Conservation (phyloP, 345 rosid genomes). For the Populus ilicifolia region DNA sequence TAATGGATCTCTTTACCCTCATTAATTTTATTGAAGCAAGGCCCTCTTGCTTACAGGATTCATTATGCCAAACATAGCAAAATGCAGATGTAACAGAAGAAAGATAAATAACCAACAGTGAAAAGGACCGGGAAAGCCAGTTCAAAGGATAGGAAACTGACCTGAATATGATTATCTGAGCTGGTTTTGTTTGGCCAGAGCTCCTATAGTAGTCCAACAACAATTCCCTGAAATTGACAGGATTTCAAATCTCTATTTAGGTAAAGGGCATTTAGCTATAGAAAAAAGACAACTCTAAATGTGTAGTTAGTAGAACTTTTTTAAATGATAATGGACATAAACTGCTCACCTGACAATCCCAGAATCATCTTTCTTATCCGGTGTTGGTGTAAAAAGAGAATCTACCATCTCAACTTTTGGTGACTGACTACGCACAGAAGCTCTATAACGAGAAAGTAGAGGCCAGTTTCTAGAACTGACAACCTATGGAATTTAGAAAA, state of each 20-base stretch:
- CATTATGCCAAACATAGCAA: neutral
- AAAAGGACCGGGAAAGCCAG: neutral
- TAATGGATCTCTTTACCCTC: neutral
- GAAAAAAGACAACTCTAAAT: neutral
- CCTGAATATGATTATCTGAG: constrained; percentile 25
- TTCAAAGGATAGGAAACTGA: neutral
- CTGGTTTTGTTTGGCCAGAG: constrained; percentile 22
- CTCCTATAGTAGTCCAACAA: constrained; percentile 20
- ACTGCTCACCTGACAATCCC: constrained; percentile 22
- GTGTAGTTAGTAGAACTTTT: neutral
- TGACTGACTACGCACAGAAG: constrained; percentile 22
- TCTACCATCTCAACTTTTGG: constrained; percentile 30
- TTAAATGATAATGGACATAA: neutral
- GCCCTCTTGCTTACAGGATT: neutral
- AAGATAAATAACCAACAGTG: neutral
- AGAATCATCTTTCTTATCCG: neutral
- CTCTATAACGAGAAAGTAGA: constrained; percentile 18
- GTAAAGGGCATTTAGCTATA: neutral
- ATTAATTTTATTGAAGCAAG: neutral
- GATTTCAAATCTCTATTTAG: neutral
- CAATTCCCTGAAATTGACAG: constrained; percentile 17
- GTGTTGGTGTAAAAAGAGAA: constrained; percentile 2
- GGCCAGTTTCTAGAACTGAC: constrained; percentile 27
- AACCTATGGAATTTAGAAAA: constrained; percentile 5
- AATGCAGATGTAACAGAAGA: neutral